Evolutionary conservation across 768 basidiomycete species (phyloP), one percentile per base, ranked within the genome.

Genomic region (Dioszegia aurantiaca): DNA sequence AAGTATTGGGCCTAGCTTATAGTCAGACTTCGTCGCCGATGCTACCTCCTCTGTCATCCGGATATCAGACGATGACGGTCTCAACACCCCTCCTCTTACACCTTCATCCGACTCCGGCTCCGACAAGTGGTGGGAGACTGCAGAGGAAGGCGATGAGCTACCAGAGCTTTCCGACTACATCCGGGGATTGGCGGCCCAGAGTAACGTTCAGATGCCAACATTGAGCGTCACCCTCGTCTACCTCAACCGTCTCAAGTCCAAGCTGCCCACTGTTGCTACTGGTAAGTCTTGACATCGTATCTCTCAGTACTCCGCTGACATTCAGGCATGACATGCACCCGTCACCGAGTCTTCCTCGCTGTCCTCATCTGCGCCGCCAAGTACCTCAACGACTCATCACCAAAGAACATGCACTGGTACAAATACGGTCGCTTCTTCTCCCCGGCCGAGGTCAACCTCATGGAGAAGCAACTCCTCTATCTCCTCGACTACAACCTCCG

Each of bases 401-500:
- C 72, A 42, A 94, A 92, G 82, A 99, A 97, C 80, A 82, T 83
- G 75, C 89, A 95, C 80, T 99, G 94, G 94, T 83, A 86, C 56
- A 78, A 79, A 46, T 89, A 91, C 74, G 79, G 80, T 41, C 79
- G 88, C 63, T 93, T 90, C 79, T 85, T 88, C 72, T 85, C 77
- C 21, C 69, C 76, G 26, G 76, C 79, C 61, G 78, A 80, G 65
- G 77, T 97, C 77, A 95, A 93, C 77, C 82, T 93, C 61, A 98
- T 98, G 94, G 94, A 99, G 80, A 88, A 86, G 79, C 91, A 99
- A 78, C 84, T 99, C 27, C 85, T 99, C 54, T 87, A 83, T 76
- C 81, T 98, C 58, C 85, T 99, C 67, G 89, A 94, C 79, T 78
- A 88, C 75, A 87, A 97, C 76, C 84, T 99, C 56, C 85, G 89